Base-by-base conservation (phyloP, 164 flowering plant genomes). In the Santalum album region DNA sequence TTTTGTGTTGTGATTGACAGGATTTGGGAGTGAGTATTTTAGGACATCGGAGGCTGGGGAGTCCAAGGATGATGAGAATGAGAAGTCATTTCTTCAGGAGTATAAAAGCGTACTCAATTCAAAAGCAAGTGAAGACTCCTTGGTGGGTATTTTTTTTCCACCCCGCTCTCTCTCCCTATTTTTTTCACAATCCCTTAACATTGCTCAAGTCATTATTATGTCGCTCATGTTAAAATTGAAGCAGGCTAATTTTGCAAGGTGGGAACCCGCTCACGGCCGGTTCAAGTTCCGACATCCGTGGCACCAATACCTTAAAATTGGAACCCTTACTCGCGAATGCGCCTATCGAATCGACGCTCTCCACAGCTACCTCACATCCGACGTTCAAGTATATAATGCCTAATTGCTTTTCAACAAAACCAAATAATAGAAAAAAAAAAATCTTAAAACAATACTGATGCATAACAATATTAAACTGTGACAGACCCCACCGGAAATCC, bases 191-290 rank as follows among this genome's bases (percentile, higher is more conserved):
- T 18, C n/a, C n/a, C n/a, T n/a, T n/a, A n/a, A n/a, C n/a, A n/a
- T n/a, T n/a, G n/a, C n/a, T n/a, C n/a, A 10, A 4, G 6, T 29
- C 6, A 29, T 29, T 29, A 9, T 29, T 29, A 3, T 29, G 15
- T 36, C 40, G 6, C 16, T 36, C 2, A 7, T 14, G 1, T 36
- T 36, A 5, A 18, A n/a, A 22, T 1, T 2, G 3, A 49, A 51
- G 15, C 67, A 75, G 80, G 75, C 78, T 5, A 70, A 76, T 66
- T 68, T 76, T 44, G 80, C 78, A 12, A 59, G 65, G 51, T 76
- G 78, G 80, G 80, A 76, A 27, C 80, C 80, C 6, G 56, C 67
- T 16, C 80, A 76, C 55, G 75, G 80, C 0, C 23, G 39, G 34
- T 76, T 76, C 63, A 25, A 19, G 43, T 73, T 60, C 42, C 48